Conservation (phyloP, 106 monocot genomes). For the Narthecium ossifragum region DNA sequence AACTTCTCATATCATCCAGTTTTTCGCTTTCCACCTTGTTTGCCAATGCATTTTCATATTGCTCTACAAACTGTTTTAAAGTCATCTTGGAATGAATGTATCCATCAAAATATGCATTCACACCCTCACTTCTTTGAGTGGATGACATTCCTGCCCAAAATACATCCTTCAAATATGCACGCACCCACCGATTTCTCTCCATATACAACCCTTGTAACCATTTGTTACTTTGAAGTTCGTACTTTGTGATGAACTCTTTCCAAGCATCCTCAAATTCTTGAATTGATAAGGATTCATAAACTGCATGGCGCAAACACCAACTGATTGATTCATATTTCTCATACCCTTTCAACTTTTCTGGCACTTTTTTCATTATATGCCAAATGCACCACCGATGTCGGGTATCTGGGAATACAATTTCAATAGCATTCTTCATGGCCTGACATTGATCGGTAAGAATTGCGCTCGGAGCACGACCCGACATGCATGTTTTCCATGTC, state of each 20-base stretch:
- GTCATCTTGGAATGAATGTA: constrained; percentile 49
- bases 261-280: constrained; percentile 51
- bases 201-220: constrained; percentile 59
- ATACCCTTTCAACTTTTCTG: constrained; percentile 41
- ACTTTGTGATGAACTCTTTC: constrained; percentile 33
- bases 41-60: constrained; percentile 50
- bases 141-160: constrained; percentile 87
- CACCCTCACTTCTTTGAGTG: constrained; percentile 34
- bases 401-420: constrained; percentile 30
- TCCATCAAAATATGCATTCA: constrained; percentile 45
- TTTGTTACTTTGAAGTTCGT: constrained; percentile 38
- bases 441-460: constrained; percentile 50
- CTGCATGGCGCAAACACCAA: constrained; percentile 30
- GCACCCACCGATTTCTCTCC: constrained; percentile 51
- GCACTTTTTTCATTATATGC: constrained; percentile 40
- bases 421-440: constrained; percentile 36
- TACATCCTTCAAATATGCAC: constrained; percentile 53
- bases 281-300: constrained; percentile 40
- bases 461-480: constrained; percentile 29
- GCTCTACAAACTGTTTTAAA: constrained; percentile 65
- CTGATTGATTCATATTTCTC: constrained; percentile 50
- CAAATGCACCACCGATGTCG: constrained; percentile 43
- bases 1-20: constrained; percentile 49
- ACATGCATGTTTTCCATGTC: constrained; percentile 43
- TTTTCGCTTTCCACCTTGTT: constrained; percentile 51